Evolutionary conservation across 257 asterid genomes (phyloP).

Genomic region (Penstemon barbatus): DNA sequence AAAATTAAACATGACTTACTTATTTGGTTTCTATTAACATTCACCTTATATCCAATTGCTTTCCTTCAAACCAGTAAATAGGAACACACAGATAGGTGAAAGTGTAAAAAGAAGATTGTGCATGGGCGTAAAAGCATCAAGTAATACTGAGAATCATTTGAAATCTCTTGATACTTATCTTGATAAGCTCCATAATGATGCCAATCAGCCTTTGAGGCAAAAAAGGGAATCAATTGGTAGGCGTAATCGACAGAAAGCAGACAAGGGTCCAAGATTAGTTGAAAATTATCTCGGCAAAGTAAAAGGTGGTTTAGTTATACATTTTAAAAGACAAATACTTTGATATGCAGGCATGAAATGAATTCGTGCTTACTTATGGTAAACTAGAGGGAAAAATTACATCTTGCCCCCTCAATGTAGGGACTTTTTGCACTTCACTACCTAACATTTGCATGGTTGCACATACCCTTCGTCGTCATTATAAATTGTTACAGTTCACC

Average conservation of each 20-base stretch:
- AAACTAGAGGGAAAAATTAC: background rate
- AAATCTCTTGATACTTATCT: conserved; percentile 64
- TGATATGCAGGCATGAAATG: background rate
- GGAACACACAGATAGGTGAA: conserved; percentile 28
- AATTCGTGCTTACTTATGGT: conserved; percentile 5
- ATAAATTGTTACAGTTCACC: too few species aligned
- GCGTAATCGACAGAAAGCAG: conserved; percentile 30
- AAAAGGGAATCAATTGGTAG: conserved; percentile 24
- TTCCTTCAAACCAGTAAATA: conserved; percentile 17
- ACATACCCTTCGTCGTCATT: too few species aligned
- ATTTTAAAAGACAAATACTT: background rate
- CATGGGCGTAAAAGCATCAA: conserved; percentile 34
- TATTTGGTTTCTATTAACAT: conserved; percentile 8
- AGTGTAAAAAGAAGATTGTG: conserved; percentile 32
- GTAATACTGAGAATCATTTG: conserved; percentile 55
- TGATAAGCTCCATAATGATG: conserved; percentile 43
- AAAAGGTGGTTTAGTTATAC: conserved; percentile 33
- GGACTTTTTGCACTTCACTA: too few species aligned
- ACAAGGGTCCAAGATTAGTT: conserved; percentile 42
- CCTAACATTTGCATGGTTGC: too few species aligned
- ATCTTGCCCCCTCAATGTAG: too few species aligned
- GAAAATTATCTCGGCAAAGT: conserved; percentile 48
- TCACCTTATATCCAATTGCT: background rate
- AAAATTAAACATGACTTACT: background rate
- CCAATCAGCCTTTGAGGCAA: conserved; percentile 29